These are phyloP conservation scores for Quercus rubra DNA, from an alignment of 306 rosid genomes.

Conservation along the genomic window DNA sequence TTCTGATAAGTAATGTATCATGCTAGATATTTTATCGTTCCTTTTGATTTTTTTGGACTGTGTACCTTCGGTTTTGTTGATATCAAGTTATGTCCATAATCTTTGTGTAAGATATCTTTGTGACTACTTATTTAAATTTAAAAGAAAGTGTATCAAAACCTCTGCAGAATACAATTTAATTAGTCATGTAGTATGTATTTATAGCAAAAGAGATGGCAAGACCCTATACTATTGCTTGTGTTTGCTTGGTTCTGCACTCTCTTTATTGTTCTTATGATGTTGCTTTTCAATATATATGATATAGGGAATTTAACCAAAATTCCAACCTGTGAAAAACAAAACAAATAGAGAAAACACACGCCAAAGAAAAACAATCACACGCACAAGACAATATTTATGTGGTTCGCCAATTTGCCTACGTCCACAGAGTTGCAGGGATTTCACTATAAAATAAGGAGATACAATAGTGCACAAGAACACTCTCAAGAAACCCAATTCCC, in stretches of 20 bases:
- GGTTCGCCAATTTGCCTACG: no score
- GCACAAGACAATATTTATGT: no score
- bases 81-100: background rate
- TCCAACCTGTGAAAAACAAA: no score
- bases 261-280: background rate
- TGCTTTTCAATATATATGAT: constrained; percentile 11
- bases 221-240: background rate
- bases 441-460: no score
- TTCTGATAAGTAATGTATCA: background rate
- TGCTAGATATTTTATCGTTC: constrained; percentile 1
- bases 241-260: background rate
- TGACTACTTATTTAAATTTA: background rate
- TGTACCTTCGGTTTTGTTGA: background rate
- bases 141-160: background rate
- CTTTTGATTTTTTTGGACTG: background rate
- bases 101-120: background rate
- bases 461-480: no score
- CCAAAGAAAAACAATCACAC: no score
- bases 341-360: no score
- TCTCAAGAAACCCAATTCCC: no score
- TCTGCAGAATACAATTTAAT: background rate
- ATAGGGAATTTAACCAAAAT: no score
- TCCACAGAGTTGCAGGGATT: no score
- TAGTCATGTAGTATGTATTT: background rate
- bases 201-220: background rate